phyloP scores from a whole-genome alignment of 2,329 filamentous ascomycete species.

The Claviceps pazoutovae region DNA sequence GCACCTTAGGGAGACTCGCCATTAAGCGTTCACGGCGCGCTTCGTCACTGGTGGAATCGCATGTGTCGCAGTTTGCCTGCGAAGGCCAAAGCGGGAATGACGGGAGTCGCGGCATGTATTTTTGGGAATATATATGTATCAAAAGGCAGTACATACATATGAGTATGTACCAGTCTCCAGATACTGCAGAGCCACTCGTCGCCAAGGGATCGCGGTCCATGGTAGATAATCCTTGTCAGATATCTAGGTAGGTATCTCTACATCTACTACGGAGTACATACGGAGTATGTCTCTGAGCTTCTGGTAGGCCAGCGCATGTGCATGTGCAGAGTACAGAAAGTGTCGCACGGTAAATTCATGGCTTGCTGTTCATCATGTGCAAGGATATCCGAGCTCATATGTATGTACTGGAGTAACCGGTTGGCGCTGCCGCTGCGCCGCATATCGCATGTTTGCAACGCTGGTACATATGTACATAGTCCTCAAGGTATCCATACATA shows the following conservation, averaged over 20 bases:
- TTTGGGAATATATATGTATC: background rate
- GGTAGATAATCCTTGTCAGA: too few relatives aligned
- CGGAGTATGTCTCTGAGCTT: too few relatives aligned
- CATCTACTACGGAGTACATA: too few relatives aligned
- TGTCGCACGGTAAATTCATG: background rate
- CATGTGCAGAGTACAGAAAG: background rate
- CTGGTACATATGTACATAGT: background rate
- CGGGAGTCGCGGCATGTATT: background rate
- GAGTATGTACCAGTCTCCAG: background rate
- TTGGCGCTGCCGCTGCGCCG: background rate
- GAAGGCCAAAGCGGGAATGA: conserved; percentile 1
- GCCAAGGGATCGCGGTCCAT: too few relatives aligned
- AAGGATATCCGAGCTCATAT: background rate
- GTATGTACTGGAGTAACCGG: background rate
- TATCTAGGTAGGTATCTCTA: too few relatives aligned
- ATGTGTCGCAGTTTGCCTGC: background rate
- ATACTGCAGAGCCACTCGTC: too few relatives aligned
- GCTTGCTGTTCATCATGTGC: background rate
- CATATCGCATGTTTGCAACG: background rate
- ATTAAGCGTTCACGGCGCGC: background rate
- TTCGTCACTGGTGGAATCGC: background rate
- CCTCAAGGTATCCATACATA: background rate
- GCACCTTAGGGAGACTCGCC: background rate
- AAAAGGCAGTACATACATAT: background rate
- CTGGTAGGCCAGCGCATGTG: background rate